phyloP scores from a whole-genome alignment of 768 basidiomycete species.

The Favolaschia claudopus region DNA sequence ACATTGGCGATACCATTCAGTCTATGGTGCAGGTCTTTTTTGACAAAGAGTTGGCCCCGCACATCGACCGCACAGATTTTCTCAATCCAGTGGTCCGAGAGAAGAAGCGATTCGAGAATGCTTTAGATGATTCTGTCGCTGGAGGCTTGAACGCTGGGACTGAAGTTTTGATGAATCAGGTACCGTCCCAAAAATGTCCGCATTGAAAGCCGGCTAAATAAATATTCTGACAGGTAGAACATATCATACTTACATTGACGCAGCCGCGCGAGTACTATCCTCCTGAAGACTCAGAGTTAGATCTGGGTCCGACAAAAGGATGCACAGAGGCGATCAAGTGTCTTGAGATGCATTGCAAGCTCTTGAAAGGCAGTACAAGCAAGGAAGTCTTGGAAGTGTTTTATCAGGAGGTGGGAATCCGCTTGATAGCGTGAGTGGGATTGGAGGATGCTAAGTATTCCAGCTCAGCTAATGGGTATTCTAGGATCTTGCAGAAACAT shows the following conservation, averaged over 20 bases:
- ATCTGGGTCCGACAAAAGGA: slow-evolving; percentile 85
- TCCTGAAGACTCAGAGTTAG: slow-evolving; percentile 76
- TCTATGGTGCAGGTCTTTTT: slow-evolving; percentile 98
- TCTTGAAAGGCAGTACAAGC: slow-evolving; percentile 92
- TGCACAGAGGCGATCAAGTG: slow-evolving; percentile 92
- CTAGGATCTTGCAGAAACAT: slow-evolving; percentile 94
- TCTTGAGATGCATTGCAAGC: slow-evolving; percentile 88
- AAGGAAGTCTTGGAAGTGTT: slow-evolving; percentile 98
- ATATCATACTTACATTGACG: slow-evolving; percentile 86
- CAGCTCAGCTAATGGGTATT: neutral
- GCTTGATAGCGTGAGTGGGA: slow-evolving; percentile 75
- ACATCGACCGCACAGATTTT: slow-evolving; percentile 94
- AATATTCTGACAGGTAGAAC: slow-evolving; percentile 75
- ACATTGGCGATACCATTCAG: slow-evolving; percentile 96
- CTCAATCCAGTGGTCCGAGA: slow-evolving; percentile 92
- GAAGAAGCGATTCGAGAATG: slow-evolving; percentile 95
- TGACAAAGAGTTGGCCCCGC: slow-evolving; percentile 90
- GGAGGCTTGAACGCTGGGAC: slow-evolving; percentile 94
- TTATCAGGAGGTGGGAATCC: slow-evolving; percentile 95
- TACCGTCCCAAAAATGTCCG: slow-evolving; percentile 34
- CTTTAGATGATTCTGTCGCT: slow-evolving; percentile 93
- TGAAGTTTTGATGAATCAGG: slow-evolving; percentile 95
- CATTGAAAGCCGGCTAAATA: neutral
- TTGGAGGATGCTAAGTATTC: neutral
- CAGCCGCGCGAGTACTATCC: slow-evolving; percentile 92